phyloP scores from a whole-genome alignment of 1,284 basidiomycete species.

The Malassezia sp. region DNA sequence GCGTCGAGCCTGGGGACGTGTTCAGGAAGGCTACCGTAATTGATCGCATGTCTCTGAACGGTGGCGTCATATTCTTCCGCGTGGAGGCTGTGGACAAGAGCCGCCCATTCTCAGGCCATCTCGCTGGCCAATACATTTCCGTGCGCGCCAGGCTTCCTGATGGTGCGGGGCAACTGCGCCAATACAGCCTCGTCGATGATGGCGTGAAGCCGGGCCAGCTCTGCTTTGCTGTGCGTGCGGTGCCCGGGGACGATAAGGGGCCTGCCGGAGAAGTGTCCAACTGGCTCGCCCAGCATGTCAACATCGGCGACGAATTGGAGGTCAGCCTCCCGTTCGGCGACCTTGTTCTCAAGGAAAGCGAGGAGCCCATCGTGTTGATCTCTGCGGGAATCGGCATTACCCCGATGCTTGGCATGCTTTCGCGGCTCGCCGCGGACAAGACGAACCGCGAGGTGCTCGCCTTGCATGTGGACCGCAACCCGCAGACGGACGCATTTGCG shows the following conservation, averaged over 20 bases:
- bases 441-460: slow-evolving; percentile 1
- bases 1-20: slow-evolving; percentile 12
- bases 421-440: neutral
- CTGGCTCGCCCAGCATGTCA: slow-evolving; percentile 6
- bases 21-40: slow-evolving; percentile 2
- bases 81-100: slow-evolving; percentile 4
- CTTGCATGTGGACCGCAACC: neutral
- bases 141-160: slow-evolving; percentile 4
- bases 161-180: slow-evolving; percentile 8
- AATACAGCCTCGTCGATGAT: slow-evolving; percentile 9
- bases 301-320: slow-evolving; percentile 1
- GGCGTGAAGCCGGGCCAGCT: neutral
- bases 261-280: slow-evolving; percentile 14
- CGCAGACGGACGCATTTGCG: neutral
- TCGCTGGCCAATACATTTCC: slow-evolving; percentile 13
- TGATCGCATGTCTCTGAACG: neutral
- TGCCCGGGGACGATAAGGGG: neutral
- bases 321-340: slow-evolving; percentile 12
- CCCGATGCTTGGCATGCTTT: slow-evolving; percentile 11
- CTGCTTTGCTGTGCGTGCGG: slow-evolving; percentile 5
- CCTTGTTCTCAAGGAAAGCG: slow-evolving; percentile 1
- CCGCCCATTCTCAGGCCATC: slow-evolving; percentile 2
- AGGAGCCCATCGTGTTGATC: slow-evolving; percentile 5
- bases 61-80: neutral
- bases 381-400: slow-evolving; percentile 11